Conservation (phyloP, 148 eudicot genomes). For the Tetragonia tetragonoides region DNA sequence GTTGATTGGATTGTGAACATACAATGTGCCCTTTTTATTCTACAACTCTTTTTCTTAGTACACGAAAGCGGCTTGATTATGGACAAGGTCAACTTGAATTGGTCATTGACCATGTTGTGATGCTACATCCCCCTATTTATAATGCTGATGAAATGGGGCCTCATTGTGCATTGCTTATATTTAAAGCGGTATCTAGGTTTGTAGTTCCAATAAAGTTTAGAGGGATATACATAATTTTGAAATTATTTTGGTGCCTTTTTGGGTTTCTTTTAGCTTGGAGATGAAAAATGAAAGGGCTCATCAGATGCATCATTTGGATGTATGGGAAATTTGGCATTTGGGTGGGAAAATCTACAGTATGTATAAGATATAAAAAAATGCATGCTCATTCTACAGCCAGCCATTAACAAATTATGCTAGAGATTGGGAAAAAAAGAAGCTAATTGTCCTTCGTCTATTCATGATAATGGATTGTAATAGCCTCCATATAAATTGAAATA, state of each 20-base stretch:
- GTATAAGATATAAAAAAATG: neutral
- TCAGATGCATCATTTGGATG: neutral
- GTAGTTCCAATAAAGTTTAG: too few relatives aligned
- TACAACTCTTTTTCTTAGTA: neutral
- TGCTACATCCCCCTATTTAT: too few relatives aligned
- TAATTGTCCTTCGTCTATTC: too few relatives aligned
- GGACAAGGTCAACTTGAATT: neutral
- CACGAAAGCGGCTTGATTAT: neutral
- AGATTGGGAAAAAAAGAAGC: too few relatives aligned
- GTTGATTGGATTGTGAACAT: neutral
- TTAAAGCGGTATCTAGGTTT: neutral
- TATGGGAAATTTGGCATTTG: neutral
- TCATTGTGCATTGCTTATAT: neutral
- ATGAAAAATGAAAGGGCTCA: neutral
- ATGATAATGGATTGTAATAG: too few relatives aligned
- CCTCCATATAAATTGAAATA: too few relatives aligned
- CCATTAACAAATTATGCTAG: too few relatives aligned
- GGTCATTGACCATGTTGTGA: too few relatives aligned
- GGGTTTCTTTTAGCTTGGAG: neutral
- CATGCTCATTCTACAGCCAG: too few relatives aligned
- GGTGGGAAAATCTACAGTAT: neutral
- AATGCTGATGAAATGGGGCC: too few relatives aligned
- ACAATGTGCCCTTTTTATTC: neutral
- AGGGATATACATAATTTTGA: neutral
- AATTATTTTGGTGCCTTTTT: neutral